Percentiles rank a stretch among this genome's conserved stretches.
phyloP scores from a whole-genome alignment of 148 eudicot genomes.

The Arctostaphylos glauca region DNA sequence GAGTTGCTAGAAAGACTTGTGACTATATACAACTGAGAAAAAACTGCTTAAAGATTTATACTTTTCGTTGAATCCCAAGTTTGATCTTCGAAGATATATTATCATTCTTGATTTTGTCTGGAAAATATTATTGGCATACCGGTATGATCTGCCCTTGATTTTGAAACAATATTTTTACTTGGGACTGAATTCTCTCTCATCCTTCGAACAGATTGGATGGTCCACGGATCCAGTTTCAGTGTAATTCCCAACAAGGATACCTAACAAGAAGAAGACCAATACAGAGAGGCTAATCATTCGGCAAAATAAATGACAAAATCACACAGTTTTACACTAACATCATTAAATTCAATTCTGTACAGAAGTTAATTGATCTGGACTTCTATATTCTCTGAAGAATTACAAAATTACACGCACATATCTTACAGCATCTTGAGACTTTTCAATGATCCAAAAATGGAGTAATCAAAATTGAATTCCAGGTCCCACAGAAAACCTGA shows the following conservation, averaged over 20 bases:
- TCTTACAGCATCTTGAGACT: slow-evolving; percentile 3
- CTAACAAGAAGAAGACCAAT: neutral
- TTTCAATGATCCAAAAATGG: neutral
- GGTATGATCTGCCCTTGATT: neutral
- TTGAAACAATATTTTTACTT: neutral
- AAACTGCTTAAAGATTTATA: neutral
- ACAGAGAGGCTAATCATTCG: neutral
- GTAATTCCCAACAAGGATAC: neutral
- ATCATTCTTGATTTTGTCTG: neutral
- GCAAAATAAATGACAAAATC: neutral
- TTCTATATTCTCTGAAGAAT: slow-evolving; percentile 2
- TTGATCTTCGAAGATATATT: neutral
- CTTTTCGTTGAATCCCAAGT: neutral
- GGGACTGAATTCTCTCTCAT: no score
- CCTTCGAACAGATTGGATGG: no score
- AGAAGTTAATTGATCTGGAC: neutral
- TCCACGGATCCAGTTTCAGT: neutral
- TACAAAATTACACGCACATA: slow-evolving; percentile 10
- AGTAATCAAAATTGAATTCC: neutral
- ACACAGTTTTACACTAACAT: neutral
- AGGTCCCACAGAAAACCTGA: neutral
- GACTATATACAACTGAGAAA: no score
- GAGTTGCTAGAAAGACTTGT: neutral
- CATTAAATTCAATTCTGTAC: neutral
- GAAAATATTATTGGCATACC: neutral